A percentile compares a stretch with the other conserved stretches of the same genome.
Evolutionary conservation across 2,329 filamentous ascomycete species (phyloP).

Genomic region (Magnaporthiopsis incrustans): DNA sequence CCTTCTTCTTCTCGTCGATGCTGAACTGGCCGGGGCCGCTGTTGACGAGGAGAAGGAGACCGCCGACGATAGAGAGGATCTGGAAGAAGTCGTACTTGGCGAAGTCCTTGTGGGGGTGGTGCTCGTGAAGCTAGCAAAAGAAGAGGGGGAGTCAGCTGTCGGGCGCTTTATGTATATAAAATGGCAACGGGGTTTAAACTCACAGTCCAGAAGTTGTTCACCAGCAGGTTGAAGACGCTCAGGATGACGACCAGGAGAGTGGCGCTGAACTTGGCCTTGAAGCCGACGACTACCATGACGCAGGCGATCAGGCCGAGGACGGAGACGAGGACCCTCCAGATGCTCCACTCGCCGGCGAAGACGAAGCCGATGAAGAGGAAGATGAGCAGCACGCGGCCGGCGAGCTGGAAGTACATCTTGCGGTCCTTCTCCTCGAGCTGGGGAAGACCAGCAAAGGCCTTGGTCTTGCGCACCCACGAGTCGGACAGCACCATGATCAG

Average conservation of each 20-base stretch:
- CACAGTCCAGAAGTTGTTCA: slow-evolving; percentile 99
- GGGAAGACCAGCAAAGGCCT: slow-evolving; percentile 90
- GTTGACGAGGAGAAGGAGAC: slow-evolving; percentile 93
- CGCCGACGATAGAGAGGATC: slow-evolving; percentile 95
- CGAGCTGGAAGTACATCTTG: slow-evolving; percentile 99
- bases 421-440: slow-evolving; percentile 97
- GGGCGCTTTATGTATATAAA: neutral
- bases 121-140: slow-evolving; percentile 69
- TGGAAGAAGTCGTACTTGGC: slow-evolving; percentile 99
- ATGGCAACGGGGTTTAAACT: slow-evolving; percentile 29
- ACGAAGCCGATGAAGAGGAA: slow-evolving; percentile 97
- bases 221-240: slow-evolving; percentile 91
- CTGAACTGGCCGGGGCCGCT: slow-evolving; percentile 96
- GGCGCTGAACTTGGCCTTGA: slow-evolving; percentile 99
- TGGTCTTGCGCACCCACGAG: slow-evolving; percentile 95
- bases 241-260: slow-evolving; percentile 91
- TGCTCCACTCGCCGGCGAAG: slow-evolving; percentile 86
- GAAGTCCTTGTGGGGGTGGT: slow-evolving; percentile 99
- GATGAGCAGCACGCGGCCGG: slow-evolving; percentile 88
- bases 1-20: slow-evolving; percentile 99
- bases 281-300: slow-evolving; percentile 97
- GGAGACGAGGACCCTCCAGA: slow-evolving; percentile 81
- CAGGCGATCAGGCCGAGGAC: slow-evolving; percentile 82
- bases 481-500: slow-evolving; percentile 97
- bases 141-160: neutral